Evolutionary conservation across 1,139 yeast genomes (phyloP).

Genomic region (Blastobotrys serpentis): DNA sequence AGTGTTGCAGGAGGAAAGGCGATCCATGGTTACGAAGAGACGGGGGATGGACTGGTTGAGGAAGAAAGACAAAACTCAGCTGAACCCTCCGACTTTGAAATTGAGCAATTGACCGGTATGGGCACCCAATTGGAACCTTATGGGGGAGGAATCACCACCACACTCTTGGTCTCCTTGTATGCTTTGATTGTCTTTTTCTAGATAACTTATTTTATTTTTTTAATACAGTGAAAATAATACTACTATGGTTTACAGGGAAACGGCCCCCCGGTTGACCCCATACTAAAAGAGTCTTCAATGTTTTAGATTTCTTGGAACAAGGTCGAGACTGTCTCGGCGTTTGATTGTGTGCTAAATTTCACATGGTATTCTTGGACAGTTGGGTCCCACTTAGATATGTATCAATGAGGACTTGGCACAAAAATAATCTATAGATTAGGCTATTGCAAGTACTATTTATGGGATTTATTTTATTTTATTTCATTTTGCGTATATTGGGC

Average conservation of each 20-base stretch:
- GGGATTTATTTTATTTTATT: no score
- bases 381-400: no score
- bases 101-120: slow-evolving; percentile 1
- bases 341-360: no score
- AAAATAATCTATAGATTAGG: no score
- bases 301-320: no score
- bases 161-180: neutral
- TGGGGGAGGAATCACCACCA: neutral
- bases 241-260: neutral
- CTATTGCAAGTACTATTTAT: no score
- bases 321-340: no score
- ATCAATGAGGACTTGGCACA: no score
- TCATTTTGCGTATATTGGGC: no score
- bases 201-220: neutral
- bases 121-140: neutral
- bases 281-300: no score
- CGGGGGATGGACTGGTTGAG: neutral
- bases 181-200: neutral
- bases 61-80: neutral
- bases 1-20: slow-evolving; percentile 5
- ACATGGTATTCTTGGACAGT: no score
- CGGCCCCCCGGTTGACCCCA: no score
- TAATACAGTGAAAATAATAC: neutral
- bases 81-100: neutral
- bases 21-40: neutral